Conservation (phyloP, 768 basidiomycete species). For the Leccinellum albellum region DNA sequence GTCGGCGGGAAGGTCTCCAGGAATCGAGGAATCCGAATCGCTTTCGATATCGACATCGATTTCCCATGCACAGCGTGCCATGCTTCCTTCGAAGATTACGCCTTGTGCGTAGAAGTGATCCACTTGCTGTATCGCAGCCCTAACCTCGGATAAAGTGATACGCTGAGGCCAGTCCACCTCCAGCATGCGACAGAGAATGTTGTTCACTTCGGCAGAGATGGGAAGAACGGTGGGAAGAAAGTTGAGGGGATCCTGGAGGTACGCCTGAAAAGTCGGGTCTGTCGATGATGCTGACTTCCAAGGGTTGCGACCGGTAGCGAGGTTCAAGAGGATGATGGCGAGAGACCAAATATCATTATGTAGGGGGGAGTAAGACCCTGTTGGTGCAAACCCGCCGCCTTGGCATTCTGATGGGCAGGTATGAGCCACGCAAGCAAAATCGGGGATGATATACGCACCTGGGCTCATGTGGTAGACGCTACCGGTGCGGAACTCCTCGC, state of each 20-base stretch:
- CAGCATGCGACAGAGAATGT: constrained; percentile 70
- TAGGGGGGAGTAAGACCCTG: constrained; percentile 75
- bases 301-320: constrained; percentile 91
- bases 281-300: constrained; percentile 84
- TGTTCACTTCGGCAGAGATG: constrained; percentile 70
- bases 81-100: constrained; percentile 75
- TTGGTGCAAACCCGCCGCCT: constrained; percentile 58
- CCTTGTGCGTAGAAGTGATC: constrained; percentile 69
- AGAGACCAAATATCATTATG: constrained; percentile 96
- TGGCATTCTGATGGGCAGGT: constrained; percentile 70
- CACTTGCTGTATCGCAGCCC: constrained; percentile 52
- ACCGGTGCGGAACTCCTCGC: constrained; percentile 91
- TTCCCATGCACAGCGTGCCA: constrained; percentile 78
- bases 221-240: constrained; percentile 88
- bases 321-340: constrained; percentile 93
- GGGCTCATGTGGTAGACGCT: constrained; percentile 99
- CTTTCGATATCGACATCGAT: constrained; percentile 62
- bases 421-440: constrained; percentile 11
- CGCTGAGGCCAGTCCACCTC: constrained; percentile 60
- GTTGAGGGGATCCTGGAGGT: constrained; percentile 65
- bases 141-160: constrained; percentile 46
- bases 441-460: constrained; percentile 43
- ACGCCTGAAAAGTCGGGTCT: constrained; percentile 89
- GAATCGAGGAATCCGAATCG: constrained; percentile 56
- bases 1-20: constrained; percentile 36